These are phyloP conservation scores for Geotrichum carabidarum DNA, from an alignment of 1,139 yeast species.

Conservation along the genomic window DNA sequence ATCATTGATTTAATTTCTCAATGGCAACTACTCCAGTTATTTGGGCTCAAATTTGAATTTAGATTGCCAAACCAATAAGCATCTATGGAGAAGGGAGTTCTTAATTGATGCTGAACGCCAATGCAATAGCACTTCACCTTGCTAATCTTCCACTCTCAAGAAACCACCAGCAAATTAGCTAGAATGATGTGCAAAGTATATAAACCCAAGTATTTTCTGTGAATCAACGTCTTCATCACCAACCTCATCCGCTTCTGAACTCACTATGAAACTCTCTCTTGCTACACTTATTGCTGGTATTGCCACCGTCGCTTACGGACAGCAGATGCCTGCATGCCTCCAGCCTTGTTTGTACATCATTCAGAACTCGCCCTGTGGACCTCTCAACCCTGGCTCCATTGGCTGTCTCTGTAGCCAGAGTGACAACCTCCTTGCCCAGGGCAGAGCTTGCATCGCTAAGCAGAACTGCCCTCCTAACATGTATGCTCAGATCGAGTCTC, in stretches of 20 bases:
- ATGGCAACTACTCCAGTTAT: too few relatives aligned
- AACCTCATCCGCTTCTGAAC: not conserved
- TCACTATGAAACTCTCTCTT: not conserved
- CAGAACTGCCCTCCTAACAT: constrained; percentile 1
- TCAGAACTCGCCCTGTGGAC: constrained; percentile 5
- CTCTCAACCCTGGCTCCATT: not conserved
- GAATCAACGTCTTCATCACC: too few relatives aligned
- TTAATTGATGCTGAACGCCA: too few relatives aligned
- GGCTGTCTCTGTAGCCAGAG: constrained; percentile 6
- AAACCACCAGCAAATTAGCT: too few relatives aligned
- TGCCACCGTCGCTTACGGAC: not conserved
- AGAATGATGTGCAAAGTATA: too few relatives aligned
- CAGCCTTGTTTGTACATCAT: constrained; percentile 4
- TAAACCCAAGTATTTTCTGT: too few relatives aligned
- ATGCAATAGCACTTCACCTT: too few relatives aligned
- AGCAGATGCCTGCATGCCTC: not conserved
- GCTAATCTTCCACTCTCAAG: too few relatives aligned
- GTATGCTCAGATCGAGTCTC: constrained; percentile 4
- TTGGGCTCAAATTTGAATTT: too few relatives aligned
- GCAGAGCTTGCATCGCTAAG: not conserved
- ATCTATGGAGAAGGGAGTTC: too few relatives aligned
- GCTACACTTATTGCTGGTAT: not conserved
- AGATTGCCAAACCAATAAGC: too few relatives aligned
- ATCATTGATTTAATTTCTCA: too few relatives aligned
- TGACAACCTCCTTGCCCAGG: not conserved